Base-by-base conservation (phyloP, 2,329 filamentous ascomycete species). In the Beauveria pseudobassiana region DNA sequence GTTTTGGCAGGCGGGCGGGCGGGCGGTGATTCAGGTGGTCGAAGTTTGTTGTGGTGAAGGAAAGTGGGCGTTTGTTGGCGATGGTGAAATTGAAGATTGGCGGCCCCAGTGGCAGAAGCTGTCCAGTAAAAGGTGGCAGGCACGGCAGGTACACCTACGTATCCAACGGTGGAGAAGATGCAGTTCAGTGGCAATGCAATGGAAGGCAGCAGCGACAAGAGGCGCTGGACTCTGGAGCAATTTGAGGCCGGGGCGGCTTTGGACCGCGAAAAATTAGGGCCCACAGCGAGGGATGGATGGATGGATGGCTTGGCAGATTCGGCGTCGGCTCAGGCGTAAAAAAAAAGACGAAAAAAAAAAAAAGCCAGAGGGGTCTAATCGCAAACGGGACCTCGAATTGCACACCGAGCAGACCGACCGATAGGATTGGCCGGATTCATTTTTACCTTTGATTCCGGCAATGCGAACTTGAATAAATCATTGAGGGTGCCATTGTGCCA, bases 11-110 rank as follows among this genome's bases (percentile, higher is more conserved):
- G 58, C 12, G 49, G 43, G 51, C 52, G 42, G 30, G 42, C 61
- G 24, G 24, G 22, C 22, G 22, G 24, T 45, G 42, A 34, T 38
- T 28, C n/a, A 34, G 53, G 48, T 54, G 28, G 48, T 48, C 52
- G 30, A 43, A 42, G 59, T 61, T 49, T 61, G 59, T 61, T 61
- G 24, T 61, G 59, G 49, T 59, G 57, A 46, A 53, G 49, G 18
- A 20, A 60, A 50, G 57, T 60, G 57, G 57, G 57, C 49, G 57
- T 60, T 60, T 60, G 57, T 45, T 60, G 49, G 57, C n/a, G 57
- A 53, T 53, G 48, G 57, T 60, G 49, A 46, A 59, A 30, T 24
- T 59, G 38, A 53, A 52, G 57, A 60, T 53, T 52, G 20, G 46
- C 45, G 45, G 34, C 14, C 20, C 34, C 53, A 46, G 53, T 56